Base-by-base conservation (phyloP, 2,329 filamentous ascomycete species). In the Talaromyces funiculosus region DNA sequence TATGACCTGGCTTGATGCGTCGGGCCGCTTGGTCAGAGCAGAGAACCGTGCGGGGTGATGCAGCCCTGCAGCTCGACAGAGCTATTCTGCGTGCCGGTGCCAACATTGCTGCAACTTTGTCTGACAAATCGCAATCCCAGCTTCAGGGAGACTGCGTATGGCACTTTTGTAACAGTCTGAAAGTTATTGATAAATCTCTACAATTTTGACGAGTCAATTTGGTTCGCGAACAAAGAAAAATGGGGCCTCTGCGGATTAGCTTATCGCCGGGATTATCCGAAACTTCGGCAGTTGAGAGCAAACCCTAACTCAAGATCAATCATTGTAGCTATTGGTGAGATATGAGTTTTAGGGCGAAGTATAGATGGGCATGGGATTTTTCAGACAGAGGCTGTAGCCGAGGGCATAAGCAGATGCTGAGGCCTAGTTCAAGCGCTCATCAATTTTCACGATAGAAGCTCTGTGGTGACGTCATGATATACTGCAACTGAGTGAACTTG, bases 41-140 rank as follows among this genome's bases (percentile, higher is more conserved):
- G 47, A 51, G 8, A 5, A 33, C n/a, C n/a, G 43, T 40, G 33
- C 43, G 43, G 20, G 38, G 22, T 12, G 55, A 33, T 31, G 49
- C 54, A 33, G 47, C 20, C 18, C 31, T 57, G 54, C 20, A 58
- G 60, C 54, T 58, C 16, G 47, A 53, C n/a, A 57, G 55, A 58
- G 60, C 60, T 47, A 47, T 53, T 8, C 45, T 59, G 35, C 57
- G 57, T 29, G 43, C 56, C 20, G 56, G 56, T n/a, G 24, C 31
- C 45, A 59, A 38, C 57, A 59, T 59, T 29, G n/a, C 24, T 53
- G 45, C 37, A 35, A 18, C n/a, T 38, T 31, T 18, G 26, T 22
- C 9, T 20, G 38, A 22, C 4, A 20, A 4, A 12, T 42, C 3
- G 22, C 43, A 47, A 26, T 47, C 2, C n/a, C 24, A 49, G n/a